Evolutionary conservation across 495 filamentous ascomycete species (phyloP), one percentile per base, ranked within the genome.

Genomic region (Geopyxis carbonaria): DNA sequence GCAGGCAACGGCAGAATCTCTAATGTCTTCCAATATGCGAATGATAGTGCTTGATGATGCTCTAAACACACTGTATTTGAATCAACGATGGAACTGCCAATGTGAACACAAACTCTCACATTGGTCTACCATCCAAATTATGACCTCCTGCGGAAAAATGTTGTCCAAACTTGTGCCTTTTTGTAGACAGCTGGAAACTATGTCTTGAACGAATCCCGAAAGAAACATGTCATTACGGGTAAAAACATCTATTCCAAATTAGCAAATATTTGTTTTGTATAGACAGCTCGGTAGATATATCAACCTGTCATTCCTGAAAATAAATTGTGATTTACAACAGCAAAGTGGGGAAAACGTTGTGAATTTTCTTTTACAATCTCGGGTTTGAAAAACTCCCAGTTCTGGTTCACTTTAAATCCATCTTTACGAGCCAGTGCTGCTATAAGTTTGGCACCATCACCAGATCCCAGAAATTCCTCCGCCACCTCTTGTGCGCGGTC

Each of bases 41-140:
- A 55, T 40, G 73, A 68, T 22, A 89, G 59, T 41, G 70, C 69
- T 21, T 70, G 68, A 27, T 67, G 66, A 28, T 59, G 61, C 47
- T 81, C 76, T 8, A 61, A 50, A 33, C 70, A 67, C n/a, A 76
- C 62, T 73, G 20, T 35, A 33, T 22, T 5, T 33, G 31, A 3
- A 10, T 44, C 38, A 38, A 40, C 31, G 24, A 38, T 15, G 13
- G 16, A 19, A 29, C 7, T 16, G 23, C 15, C 25, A 27, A 7
- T 19, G 15, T 15, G 11, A 19, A 28, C 16, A 23, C 19, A 15
- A 5, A 20, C 56, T 62, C 24, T n/a, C 43, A 71, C 70, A 50
- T 45, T 82, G 72, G 28, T 73, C 61, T 8, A 91, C 60, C 2
- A 87, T 66, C 84, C 84, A 93, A 14, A 63, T 34, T 16, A 83